Evolutionary conservation across 306 rosid species (phyloP).

Genomic region (Alnus rubra): DNA sequence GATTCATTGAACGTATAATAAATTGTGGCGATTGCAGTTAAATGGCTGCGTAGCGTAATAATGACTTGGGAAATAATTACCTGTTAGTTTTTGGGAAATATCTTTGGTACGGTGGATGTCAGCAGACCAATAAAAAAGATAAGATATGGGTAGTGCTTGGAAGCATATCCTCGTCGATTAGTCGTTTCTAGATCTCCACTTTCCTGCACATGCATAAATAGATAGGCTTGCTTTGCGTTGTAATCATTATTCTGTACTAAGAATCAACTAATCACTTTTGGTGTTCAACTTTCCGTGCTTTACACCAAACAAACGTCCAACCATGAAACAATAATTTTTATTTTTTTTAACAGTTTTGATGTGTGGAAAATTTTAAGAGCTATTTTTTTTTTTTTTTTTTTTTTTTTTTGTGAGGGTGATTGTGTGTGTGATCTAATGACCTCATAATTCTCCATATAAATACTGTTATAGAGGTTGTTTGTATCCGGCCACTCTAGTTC

Average conservation of each 20-base stretch:
- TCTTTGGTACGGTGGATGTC: not conserved
- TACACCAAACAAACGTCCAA: not conserved
- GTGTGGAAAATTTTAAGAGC: no score
- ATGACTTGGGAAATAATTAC: no score
- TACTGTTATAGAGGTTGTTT: no score
- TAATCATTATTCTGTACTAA: not conserved
- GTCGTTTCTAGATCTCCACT: not conserved
- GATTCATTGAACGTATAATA: no score
- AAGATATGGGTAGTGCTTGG: not conserved
- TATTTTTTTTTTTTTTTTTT: no score
- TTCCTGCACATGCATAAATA: not conserved
- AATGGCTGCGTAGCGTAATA: no score
- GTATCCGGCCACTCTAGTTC: no score
- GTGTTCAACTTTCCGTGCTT: not conserved
- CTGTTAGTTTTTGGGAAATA: not conserved
- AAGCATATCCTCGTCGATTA: not conserved
- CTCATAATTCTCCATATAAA: no score
- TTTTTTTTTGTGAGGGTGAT: no score
- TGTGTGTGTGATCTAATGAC: no score
- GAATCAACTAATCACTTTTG: not conserved
- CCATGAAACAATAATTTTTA: not conserved
- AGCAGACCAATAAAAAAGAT: not conserved
- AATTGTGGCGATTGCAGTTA: no score
- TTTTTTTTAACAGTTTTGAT: no score
- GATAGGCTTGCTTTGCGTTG: not conserved